Evolutionary conservation across 148 eudicot genomes (phyloP), one percentile per base, ranked within the genome.

Genomic region (Amaranthus palmeri): DNA sequence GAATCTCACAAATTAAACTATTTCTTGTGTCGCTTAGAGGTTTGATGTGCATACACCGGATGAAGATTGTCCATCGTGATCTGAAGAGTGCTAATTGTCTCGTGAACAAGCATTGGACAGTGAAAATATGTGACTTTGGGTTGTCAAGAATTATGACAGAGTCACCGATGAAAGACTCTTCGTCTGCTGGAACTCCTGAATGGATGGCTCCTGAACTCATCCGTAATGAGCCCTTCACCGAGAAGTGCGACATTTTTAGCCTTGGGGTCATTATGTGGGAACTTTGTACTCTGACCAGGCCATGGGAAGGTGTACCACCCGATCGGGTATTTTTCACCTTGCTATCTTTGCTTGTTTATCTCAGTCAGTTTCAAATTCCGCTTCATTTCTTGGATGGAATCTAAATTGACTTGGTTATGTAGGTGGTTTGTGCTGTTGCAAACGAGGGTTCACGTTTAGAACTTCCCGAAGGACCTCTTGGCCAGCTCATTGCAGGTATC

Each of bases 131-230:
- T 68, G 98, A 93, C 74, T 93, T 93, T 79, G 98, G 98, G 76
- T 80, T 95, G 54, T 95, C 98, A 9, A 85, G 89, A 73, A 88
- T 86, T 72, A 86, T 88, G 91, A 80, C 73, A 49, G 82, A 85
- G 15, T 12, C 76, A 5, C 71, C 85, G 48, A 75, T 87, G 64
- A 84, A 76, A 48, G 93, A 91, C 78, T 76, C 89, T 41, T 86
- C 93, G 47, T 88, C 97, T 14, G 98, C 98, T n/a, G 98, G 98
- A 55, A 95, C 98, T 75, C 98, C 98, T 43, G 96, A 95, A 76
- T 95, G 98, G 98, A 95, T 95, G 98, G 98, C 98, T 70, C 97
- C 97, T 54, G 96, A 91, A 83, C 93, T 95, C 47, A 85, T 95
- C 41, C 93, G 98, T 49, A 91, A 88, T 41, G 98, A 95, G 78